These are phyloP conservation scores for Moniliella sp. DNA, from an alignment of 1,284 basidiomycete genomes.

Conservation along the genomic window DNA sequence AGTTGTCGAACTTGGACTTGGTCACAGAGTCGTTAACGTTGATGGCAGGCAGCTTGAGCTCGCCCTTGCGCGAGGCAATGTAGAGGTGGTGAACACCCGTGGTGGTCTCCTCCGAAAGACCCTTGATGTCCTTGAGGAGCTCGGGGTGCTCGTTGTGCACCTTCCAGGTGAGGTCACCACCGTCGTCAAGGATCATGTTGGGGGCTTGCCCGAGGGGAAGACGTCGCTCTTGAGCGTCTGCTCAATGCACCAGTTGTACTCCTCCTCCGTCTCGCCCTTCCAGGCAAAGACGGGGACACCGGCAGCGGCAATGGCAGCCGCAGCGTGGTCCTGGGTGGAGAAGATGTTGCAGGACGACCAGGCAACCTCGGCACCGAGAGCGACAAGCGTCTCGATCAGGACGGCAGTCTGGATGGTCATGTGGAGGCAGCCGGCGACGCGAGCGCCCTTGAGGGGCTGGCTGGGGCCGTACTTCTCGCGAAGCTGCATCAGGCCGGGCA, in stretches of 20 bases:
- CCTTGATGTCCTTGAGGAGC: constrained; percentile 39
- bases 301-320: constrained; percentile 88
- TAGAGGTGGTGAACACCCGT: constrained; percentile 99
- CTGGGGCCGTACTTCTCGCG: constrained; percentile 48
- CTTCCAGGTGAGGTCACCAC: constrained; percentile 81
- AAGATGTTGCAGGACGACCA: constrained; percentile 99
- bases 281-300: constrained; percentile 95
- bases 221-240: constrained; percentile 75
- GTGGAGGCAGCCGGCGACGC: constrained; percentile 54
- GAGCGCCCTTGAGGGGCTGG: constrained; percentile 78
- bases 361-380: constrained; percentile 84
- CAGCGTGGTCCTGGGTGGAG: constrained; percentile 93
- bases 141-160: constrained; percentile 61
- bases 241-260: constrained; percentile 83
- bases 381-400: constrained; percentile 43
- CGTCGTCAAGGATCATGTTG: constrained; percentile 99
- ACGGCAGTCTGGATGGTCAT: constrained; percentile 72
- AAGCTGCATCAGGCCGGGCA: constrained; percentile 32
- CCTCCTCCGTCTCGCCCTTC: constrained; percentile 99
- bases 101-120: constrained; percentile 95
- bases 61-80: constrained; percentile 85
- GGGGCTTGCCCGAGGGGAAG: constrained; percentile 52
- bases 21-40: constrained; percentile 91
- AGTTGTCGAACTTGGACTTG: constrained; percentile 82
- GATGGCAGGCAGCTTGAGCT: constrained; percentile 91